Evolutionary conservation across 805 yeast genomes (phyloP).

Genomic region (Zygosaccharomyces gambellarensis): DNA sequence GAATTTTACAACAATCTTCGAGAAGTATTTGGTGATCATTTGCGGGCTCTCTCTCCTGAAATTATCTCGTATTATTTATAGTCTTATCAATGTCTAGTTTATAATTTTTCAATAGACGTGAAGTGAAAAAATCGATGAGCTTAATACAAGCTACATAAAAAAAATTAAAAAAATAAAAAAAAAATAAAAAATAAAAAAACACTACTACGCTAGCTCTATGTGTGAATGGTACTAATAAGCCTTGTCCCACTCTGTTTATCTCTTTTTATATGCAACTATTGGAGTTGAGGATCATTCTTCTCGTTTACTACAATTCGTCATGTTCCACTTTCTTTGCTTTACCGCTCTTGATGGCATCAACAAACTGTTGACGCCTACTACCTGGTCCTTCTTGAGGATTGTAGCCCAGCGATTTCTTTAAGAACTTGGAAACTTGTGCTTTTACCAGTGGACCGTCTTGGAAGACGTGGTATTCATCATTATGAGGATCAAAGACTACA

Average conservation of each 20-base stretch:
- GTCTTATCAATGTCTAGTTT: neutral
- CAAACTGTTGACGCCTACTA: slow-evolving; percentile 23
- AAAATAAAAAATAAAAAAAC: neutral
- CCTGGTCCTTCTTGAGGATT: slow-evolving; percentile 34
- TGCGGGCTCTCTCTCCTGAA: neutral
- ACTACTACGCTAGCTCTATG: too few species aligned
- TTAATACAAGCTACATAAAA: neutral
- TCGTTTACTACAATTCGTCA: slow-evolving; percentile 27
- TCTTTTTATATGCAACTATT: neutral
- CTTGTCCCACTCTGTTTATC: neutral
- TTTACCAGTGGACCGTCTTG: slow-evolving; percentile 23
- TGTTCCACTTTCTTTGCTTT: slow-evolving; percentile 14
- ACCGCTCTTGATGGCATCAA: slow-evolving; percentile 21
- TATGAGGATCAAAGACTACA: slow-evolving; percentile 21
- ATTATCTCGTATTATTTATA: neutral
- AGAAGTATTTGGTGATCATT: slow-evolving; percentile 90
- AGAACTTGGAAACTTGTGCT: slow-evolving; percentile 21
- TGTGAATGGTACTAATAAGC: too few species aligned
- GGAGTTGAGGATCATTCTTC: neutral
- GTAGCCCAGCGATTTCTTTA: slow-evolving; percentile 14
- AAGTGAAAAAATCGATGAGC: neutral
- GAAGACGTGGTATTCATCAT: slow-evolving; percentile 19
- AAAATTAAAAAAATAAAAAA: neutral
- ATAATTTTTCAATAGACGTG: neutral
- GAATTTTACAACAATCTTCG: slow-evolving; percentile 69